Base-by-base conservation (phyloP, 2,329 filamentous ascomycete species). In the Fusarium algeriense region DNA sequence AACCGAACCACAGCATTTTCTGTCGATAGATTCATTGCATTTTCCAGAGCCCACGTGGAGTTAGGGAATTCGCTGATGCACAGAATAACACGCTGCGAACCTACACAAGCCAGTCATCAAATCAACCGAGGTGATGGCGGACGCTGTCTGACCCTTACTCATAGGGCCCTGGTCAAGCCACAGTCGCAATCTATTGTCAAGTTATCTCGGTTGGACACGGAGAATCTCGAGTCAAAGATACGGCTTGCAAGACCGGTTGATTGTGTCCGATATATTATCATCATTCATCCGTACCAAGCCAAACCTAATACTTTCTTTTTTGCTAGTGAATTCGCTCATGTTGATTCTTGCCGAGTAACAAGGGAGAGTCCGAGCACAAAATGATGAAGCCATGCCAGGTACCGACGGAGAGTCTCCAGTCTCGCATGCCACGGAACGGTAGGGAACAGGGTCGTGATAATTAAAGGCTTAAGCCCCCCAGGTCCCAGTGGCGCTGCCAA, bases 401-500 rank as follows among this genome's bases (percentile, higher is more conserved):
- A 45, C 46, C 54, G 44, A 41, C n/a, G 7, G 19, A 34, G 20
- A 55, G 20, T 55, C 52, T 48, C 30, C 43, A 50, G 50, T 64
- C 55, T 69, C 40, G 50, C 55, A 72, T 70, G 69, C 69, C 56
- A 66, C 28, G 34, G 60, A 62, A 58, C 35, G 53, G 50, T 53
- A 67, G 60, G 65, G 67, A 65, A 59, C 63, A 70, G 64, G 73
- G 68, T 44, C 46, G 43, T 63, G 64, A 69, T 75, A 69, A 74
- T 77, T 73, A 78, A 78, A 77, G 76, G 77, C 69, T 54, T 71
- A 65, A 73, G 69, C 71, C 67, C 58, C 55, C 57, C 59, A 60
- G 67, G 67, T 69, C 62, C 61, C 61, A 62, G 67, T 71, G 70
- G 66, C 73, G 64, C 70, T 56, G 43, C 64, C 70, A 68, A 78